Conservation (phyloP, 768 basidiomycete species). For the Cystoderma amianthinum region DNA sequence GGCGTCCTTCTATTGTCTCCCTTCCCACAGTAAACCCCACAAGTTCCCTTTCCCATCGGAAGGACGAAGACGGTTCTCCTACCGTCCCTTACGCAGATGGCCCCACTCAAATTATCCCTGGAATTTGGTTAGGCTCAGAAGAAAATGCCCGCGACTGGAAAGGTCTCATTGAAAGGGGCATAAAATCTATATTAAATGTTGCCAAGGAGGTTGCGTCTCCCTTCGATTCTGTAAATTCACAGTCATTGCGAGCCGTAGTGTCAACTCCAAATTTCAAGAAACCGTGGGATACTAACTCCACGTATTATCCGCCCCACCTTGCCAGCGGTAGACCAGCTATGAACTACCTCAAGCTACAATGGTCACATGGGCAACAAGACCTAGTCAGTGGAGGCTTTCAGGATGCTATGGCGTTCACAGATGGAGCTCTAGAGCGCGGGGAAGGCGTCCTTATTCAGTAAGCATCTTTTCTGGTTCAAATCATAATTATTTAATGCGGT, state of each 20-base stretch:
- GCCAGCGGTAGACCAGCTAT: constrained; percentile 68
- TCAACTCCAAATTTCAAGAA: constrained; percentile 64
- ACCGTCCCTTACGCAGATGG: constrained; percentile 72
- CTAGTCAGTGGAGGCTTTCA: constrained; percentile 76
- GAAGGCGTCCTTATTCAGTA: constrained; percentile 85
- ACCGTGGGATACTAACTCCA: constrained; percentile 28
- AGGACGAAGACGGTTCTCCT: constrained; percentile 55
- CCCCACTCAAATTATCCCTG: constrained; percentile 78
- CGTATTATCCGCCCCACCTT: constrained; percentile 63
- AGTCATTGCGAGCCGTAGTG: constrained; percentile 50
- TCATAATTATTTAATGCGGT: constrained; percentile 9
- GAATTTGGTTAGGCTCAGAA: constrained; percentile 87
- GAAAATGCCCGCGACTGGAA: constrained; percentile 86
- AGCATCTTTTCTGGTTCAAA: constrained; percentile 24
- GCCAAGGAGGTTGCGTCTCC: constrained; percentile 85
- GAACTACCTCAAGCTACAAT: constrained; percentile 84
- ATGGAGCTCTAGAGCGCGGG: constrained; percentile 65
- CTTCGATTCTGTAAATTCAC: constrained; percentile 42
- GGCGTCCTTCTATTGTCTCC: constrained; percentile 69
- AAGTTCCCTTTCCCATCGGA: constrained; percentile 51
- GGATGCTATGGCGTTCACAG: constrained; percentile 75
- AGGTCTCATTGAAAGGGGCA: constrained; percentile 60
- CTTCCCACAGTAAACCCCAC: constrained; percentile 51
- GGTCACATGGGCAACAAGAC: constrained; percentile 94
- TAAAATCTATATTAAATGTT: constrained; percentile 82